These are phyloP conservation scores for Porcisia hertigi DNA, from an alignment of 208 protist genomes.

Conservation along the genomic window DNA sequence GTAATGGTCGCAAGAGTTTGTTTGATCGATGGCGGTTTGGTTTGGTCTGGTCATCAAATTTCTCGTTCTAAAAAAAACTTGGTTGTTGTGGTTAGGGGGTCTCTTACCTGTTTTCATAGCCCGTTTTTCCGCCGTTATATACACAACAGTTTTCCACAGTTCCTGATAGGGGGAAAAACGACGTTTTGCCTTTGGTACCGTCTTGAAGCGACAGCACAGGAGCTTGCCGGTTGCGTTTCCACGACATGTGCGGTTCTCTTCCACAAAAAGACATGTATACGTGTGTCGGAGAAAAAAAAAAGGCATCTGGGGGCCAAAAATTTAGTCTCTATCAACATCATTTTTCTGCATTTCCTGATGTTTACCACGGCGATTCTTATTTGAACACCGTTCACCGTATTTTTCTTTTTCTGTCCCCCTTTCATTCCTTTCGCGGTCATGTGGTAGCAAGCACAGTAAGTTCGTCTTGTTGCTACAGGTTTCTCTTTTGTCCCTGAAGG, in stretches of 20 bases:
- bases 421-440: neutral
- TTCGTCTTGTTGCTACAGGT: neutral
- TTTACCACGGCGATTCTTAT: neutral
- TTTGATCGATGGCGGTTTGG: slow-evolving; percentile 83
- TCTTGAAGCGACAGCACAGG: neutral
- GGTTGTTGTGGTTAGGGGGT: neutral
- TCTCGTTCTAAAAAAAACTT: slow-evolving; percentile 47
- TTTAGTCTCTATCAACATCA: neutral
- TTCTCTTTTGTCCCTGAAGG: neutral
- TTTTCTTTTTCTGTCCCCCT: neutral
- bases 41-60: slow-evolving; percentile 81
- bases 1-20: slow-evolving; percentile 48
- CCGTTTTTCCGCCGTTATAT: neutral
- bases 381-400: too few relatives aligned
- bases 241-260: neutral
- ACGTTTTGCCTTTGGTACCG: neutral
- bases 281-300: neutral
- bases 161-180: neutral
- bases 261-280: neutral
- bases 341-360: neutral
- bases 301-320: neutral
- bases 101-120: neutral
- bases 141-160: neutral
- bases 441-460: neutral
- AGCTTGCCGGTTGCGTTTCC: neutral